Conservation (phyloP, 306 rosid species). For the Trifolium pratense region DNA sequence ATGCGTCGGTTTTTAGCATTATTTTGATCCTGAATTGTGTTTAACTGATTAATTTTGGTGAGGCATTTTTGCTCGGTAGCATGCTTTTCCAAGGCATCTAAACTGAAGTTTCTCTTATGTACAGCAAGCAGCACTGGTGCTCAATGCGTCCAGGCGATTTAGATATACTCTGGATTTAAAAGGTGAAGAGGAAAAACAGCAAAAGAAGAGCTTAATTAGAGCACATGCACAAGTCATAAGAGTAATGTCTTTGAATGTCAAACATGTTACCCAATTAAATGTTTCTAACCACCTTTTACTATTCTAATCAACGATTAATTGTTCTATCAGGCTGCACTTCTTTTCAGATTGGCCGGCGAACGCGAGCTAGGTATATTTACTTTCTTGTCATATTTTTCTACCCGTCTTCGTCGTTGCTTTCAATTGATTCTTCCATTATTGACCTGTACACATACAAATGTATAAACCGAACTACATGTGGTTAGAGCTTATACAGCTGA, state of each 20-base stretch:
- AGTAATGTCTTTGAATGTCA: conserved; percentile 58
- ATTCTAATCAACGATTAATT: conserved; percentile 49
- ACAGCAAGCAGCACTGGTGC: conserved; percentile 97
- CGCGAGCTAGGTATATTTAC: conserved; percentile 66
- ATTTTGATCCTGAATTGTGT: conserved; percentile 8
- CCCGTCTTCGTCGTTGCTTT: conserved; percentile 28
- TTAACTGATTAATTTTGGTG: conserved; percentile 25
- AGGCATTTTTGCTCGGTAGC: conserved; percentile 5
- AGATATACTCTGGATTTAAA: conserved; percentile 90
- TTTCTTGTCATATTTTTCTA: conserved; percentile 23
- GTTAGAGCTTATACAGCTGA: conserved; percentile 31
- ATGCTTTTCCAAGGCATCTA: conserved; percentile 38
- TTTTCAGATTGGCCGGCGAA: conserved; percentile 93
- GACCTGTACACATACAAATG: neutral
- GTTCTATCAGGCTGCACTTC: conserved; percentile 81
- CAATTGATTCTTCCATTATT: conserved; percentile 19
- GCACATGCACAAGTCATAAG: conserved; percentile 98
- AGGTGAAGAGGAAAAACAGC: conserved; percentile 75
- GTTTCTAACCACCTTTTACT: conserved; percentile 17
- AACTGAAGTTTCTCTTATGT: conserved; percentile 47
- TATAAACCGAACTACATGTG: conserved; percentile 23
- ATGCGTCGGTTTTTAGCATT: conserved; percentile 8
- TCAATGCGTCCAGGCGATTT: conserved; percentile 94
- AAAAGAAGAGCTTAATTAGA: conserved; percentile 82
- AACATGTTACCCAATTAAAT: conserved; percentile 10